Base-by-base conservation (phyloP, 1,284 basidiomycete species). In the Apiotrichum sp. region DNA sequence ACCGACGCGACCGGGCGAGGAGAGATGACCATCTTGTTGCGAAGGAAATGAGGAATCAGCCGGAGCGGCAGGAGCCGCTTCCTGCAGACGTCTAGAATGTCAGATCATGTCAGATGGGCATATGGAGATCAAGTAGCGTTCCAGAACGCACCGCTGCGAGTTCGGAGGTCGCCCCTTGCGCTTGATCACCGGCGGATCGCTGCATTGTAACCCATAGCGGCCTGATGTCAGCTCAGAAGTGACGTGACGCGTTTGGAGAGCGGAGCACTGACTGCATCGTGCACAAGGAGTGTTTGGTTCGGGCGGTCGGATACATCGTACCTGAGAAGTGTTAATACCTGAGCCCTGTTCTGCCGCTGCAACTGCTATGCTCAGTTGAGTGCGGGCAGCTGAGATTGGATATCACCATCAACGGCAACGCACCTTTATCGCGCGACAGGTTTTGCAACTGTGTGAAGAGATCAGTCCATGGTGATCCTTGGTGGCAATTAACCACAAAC, bases 391-490 rank as follows among this genome's bases (percentile, higher is more conserved):
- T 22, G 22, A 22, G 22, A 22, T 22, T 22, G 22, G 22, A 22
- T 22, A 22, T 22, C 22, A 22, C 22, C 22, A 22, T 9, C 36
- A 38, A 9, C 36, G 36, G 36, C 36, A 13, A 50, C 53, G 6
- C 43, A 65, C 65, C 56, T 66, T 66, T 47, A 60, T 66, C 3
- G 62, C 57, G n/a, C 65, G 60, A 53, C 65, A 66, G 3, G 63
- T 59, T 22, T 60, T 64, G 41, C 65, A 66, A 10, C 65, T 66
- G 53, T 29, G 34, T 9, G 38, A 16, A 4, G 48, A 22, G 22
- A 22, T 40, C 9, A 48, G 43, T 38, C 5, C 13, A 13, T 8
- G 9, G 22, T 42, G 13, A 32, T 11, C 10, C 33, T 13, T 32
- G 13, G 22, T n/a, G n/a, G 35, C 32, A 41, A 45, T 33, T 6